A percentile compares a stretch with the other conserved stretches of the same genome.
Evolutionary conservation across 176 grass and related monocot species (phyloP).

Genomic region (Thinopyrum elongatum): DNA sequence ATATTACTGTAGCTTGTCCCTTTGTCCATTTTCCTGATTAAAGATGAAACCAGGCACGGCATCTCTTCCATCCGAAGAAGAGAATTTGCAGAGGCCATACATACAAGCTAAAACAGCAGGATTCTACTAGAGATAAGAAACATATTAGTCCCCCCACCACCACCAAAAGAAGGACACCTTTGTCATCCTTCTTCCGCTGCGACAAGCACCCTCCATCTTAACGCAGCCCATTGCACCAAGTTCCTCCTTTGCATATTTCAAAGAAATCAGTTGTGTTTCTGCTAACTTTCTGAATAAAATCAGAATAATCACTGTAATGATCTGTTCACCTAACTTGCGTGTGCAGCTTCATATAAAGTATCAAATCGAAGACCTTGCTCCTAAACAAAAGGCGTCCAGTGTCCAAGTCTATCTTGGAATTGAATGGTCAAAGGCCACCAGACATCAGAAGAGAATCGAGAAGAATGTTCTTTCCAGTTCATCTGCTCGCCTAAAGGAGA

Average conservation of each 20-base stretch:
- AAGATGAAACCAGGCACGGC: not conserved
- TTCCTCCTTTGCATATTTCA: not conserved
- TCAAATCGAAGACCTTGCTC: conserved; percentile 67
- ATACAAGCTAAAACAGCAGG: not conserved
- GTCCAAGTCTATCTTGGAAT: conserved; percentile 78
- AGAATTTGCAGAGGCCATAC: not conserved
- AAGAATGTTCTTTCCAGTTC: conserved; percentile 85
- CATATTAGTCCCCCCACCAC: not conserved
- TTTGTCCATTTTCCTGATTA: not conserved
- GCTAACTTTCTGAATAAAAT: not conserved
- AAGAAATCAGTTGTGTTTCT: not conserved
- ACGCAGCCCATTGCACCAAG: not conserved
- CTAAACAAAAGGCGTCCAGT: conserved; percentile 60
- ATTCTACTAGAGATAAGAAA: not conserved
- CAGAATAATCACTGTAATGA: conserved; percentile 13
- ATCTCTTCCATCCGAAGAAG: not conserved
- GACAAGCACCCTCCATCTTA: not conserved
- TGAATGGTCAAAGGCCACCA: conserved; percentile 80
- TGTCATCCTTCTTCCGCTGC: not conserved
- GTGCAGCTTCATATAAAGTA: conserved; percentile 86
- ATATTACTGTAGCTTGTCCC: not conserved
- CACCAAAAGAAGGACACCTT: not conserved
- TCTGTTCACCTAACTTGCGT: not conserved
- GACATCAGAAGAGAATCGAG: conserved; percentile 79
- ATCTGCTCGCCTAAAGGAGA: conserved; percentile 66